Base-by-base conservation (phyloP, 768 basidiomycete species). In the Kwoniella mangroviensis region DNA sequence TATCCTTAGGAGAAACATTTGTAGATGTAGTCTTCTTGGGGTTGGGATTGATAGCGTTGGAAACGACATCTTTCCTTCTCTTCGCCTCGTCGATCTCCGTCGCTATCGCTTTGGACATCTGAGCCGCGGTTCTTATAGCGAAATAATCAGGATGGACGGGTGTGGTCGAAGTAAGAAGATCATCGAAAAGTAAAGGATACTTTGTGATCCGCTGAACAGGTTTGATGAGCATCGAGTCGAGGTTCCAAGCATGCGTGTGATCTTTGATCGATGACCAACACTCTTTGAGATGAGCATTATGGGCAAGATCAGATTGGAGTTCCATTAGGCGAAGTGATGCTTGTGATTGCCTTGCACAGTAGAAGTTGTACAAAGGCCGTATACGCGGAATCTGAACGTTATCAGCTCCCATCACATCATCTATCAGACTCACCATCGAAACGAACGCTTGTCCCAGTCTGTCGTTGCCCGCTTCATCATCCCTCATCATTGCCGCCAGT, bases 31-130 rank as follows among this genome's bases (percentile, higher is more conserved):
- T 56, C 55, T 56, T 62, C 58, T 52, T 42, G 7, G 34, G 11
- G 13, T 52, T 57, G 9, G 54, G 34, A 7, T 56, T 62, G 52
- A 83, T 79, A 22, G 80, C 76, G 22, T 75, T 69, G 12, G 79
- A 80, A 3, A 83, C 83, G 1, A 81, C 90, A 69, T 94, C 91
- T 69, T 94, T 94, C 65, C 94, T 87, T 63, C 87, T 85, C 71
- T 87, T 89, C 26, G 94, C 88, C 75, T 91, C 90, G n/a, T 84
- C 83, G 56, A 92, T 86, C 67, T 89, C 88, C 60, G 88, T 87
- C 4, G 86, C 79, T 42, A 93, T 84, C 1, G 73, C 49, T 17
- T 73, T 54, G 21, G 82, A 73, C 28, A 73, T 70, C 84, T 83
- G 55, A 84, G 85, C 57, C 83, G 87, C 70, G 89, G 78, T 67